Percentiles rank a stretch among this genome's conserved stretches.
Conservation (phyloP, 805 yeast species). For the Clavispora asparagi region DNA sequence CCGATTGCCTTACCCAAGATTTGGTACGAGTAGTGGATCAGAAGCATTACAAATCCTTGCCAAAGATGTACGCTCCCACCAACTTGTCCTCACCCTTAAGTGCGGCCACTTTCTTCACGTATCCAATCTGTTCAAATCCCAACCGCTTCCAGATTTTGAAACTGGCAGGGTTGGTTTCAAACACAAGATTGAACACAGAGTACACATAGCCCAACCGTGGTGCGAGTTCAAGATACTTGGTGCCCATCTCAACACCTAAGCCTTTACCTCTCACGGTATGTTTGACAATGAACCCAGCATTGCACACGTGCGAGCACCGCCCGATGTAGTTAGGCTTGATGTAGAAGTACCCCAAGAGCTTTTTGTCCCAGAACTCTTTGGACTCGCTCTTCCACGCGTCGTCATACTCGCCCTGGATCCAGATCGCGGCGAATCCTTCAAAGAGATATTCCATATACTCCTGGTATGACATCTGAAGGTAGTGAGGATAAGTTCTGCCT, state of each 20-base stretch:
- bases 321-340: conserved; percentile 85
- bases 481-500: conserved; percentile 74
- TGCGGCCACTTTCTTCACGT: conserved; percentile 65
- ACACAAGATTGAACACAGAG: conserved; percentile 84
- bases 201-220: conserved; percentile 74
- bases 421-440: conserved; percentile 56
- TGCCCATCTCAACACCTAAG: conserved; percentile 68
- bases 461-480: conserved; percentile 33
- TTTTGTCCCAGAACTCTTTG: conserved; percentile 39
- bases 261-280: conserved; percentile 56
- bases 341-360: conserved; percentile 68
- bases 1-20: too few relatives aligned
- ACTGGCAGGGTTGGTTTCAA: conserved; percentile 74
- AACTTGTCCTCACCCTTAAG: conserved; percentile 58
- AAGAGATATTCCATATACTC: conserved; percentile 67
- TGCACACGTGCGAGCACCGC: conserved; percentile 80
- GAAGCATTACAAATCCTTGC: conserved; percentile 60
- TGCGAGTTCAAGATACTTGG: conserved; percentile 63
- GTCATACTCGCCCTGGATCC: conserved; percentile 39
- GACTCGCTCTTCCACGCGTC: conserved; percentile 27
- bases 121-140: conserved; percentile 78
- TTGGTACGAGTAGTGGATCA: too few relatives aligned
- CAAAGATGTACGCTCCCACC: conserved; percentile 76
- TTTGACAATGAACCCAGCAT: conserved; percentile 79
- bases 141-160: conserved; percentile 73